phyloP scores from a whole-genome alignment of 345 rosid genomes.

The Carallia brachiata region DNA sequence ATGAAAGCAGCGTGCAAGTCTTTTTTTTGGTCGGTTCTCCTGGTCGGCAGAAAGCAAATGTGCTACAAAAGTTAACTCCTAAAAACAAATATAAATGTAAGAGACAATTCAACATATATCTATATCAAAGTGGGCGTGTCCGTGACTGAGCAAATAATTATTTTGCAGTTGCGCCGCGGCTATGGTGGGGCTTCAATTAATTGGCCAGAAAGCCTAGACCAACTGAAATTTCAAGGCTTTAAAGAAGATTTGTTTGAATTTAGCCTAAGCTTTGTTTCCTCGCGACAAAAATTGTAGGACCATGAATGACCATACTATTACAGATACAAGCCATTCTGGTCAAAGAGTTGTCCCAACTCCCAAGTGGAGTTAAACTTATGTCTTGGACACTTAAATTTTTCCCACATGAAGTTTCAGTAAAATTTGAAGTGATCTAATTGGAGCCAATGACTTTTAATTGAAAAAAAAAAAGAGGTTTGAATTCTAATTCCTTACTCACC shows the following conservation, averaged over 20 bases:
- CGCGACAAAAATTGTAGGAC: slow-evolving; percentile 22
- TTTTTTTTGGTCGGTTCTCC: neutral
- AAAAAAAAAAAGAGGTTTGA: no score
- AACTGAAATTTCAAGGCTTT: slow-evolving; percentile 4
- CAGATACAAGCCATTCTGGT: slow-evolving; percentile 2
- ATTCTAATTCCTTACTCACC: no score
- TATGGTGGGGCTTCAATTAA: neutral
- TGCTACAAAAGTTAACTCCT: slow-evolving; percentile 11
- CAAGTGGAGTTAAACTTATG: slow-evolving; percentile 9
- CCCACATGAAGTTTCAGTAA: neutral
- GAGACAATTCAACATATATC: slow-evolving; percentile 16
- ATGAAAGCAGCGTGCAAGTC: neutral
- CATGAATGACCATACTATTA: slow-evolving; percentile 15
- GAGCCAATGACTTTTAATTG: no score
- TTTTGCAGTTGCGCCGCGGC: slow-evolving; percentile 8
- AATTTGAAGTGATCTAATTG: no score
- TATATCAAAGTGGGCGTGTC: slow-evolving; percentile 9
- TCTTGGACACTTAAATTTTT: slow-evolving; percentile 3
- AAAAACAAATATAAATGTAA: slow-evolving; percentile 13
- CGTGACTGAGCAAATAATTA: neutral
- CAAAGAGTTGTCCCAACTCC: slow-evolving; percentile 18
- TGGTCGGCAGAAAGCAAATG: slow-evolving; percentile 29
- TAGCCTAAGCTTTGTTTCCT: neutral
- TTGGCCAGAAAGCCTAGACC: slow-evolving; percentile 1
- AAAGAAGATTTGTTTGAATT: slow-evolving; percentile 8